Percentiles rank a stretch among this genome's conserved stretches.
Conservation (phyloP, 2,329 filamentous ascomycete genomes). For the Drechslerella stenobrocha region DNA sequence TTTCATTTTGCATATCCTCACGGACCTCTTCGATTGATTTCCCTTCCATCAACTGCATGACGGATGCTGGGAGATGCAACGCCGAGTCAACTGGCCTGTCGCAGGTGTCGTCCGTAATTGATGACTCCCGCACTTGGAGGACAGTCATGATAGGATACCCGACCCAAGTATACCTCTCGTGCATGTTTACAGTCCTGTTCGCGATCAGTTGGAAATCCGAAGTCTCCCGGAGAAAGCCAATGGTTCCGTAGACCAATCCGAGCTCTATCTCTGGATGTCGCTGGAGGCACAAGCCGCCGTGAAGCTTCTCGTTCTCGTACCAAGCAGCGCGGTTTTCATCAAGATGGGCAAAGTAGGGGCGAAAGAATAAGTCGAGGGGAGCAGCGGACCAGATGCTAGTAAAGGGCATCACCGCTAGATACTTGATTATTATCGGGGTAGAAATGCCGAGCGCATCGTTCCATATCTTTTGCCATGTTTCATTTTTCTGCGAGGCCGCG, state of each 20-base stretch:
- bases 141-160: neutral
- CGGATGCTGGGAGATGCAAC: neutral
- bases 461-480: conserved; percentile 16
- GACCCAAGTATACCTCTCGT: neutral
- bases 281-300: neutral
- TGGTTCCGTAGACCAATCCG: neutral
- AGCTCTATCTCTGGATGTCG: neutral
- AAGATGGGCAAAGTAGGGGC: conserved; percentile 1
- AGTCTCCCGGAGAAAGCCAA: neutral
- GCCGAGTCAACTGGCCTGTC: neutral
- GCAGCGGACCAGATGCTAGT: conserved; percentile 5
- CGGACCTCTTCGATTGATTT: neutral
- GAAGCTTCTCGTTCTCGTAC: neutral
- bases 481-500: neutral
- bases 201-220: neutral
- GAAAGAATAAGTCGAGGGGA: conserved; percentile 7
- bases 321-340: neutral
- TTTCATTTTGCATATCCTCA: neutral
- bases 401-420: conserved; percentile 22
- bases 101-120: neutral
- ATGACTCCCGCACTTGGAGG: neutral
- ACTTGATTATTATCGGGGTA: conserved; percentile 22
- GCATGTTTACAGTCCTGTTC: neutral
- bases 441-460: neutral
- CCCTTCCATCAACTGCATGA: neutral